A percentile compares a stretch with the other conserved stretches of the same genome.
phyloP scores from a whole-genome alignment of 345 rosid species.

The Citrus sp. region DNA sequence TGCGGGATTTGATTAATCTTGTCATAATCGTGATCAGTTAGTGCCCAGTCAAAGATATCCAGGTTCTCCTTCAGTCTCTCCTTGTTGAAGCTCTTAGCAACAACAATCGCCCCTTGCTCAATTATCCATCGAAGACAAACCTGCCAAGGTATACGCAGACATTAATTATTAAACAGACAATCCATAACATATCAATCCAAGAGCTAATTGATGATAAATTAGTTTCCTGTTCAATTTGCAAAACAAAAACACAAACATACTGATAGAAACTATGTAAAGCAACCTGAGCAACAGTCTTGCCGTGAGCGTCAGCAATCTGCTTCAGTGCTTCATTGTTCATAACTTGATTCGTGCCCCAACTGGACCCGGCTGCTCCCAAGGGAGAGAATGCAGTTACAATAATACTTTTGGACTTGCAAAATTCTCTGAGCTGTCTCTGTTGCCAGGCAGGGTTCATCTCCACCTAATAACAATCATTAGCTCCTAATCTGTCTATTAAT shows the following conservation, averaged over 20 bases:
- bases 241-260: too few species aligned
- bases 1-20: slow-evolving; percentile 15
- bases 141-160: neutral
- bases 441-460: neutral
- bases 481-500: neutral
- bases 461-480: neutral
- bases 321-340: neutral
- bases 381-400: neutral
- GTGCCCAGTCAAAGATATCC: slow-evolving; percentile 15
- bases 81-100: slow-evolving; percentile 12
- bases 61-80: slow-evolving; percentile 18
- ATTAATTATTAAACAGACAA: too few species aligned
- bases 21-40: slow-evolving; percentile 1
- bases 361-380: neutral
- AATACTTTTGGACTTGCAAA: neutral
- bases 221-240: too few species aligned
- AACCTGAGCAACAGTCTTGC: neutral
- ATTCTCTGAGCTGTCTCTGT: neutral
- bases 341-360: neutral
- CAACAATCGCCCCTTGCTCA: slow-evolving; percentile 15
- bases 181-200: neutral
- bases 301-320: neutral
- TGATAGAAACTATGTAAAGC: neutral
- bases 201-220: too few species aligned
- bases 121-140: slow-evolving; percentile 19